Evolutionary conservation across 768 basidiomycete species (phyloP).

Genomic region (Panellus pusillus): DNA sequence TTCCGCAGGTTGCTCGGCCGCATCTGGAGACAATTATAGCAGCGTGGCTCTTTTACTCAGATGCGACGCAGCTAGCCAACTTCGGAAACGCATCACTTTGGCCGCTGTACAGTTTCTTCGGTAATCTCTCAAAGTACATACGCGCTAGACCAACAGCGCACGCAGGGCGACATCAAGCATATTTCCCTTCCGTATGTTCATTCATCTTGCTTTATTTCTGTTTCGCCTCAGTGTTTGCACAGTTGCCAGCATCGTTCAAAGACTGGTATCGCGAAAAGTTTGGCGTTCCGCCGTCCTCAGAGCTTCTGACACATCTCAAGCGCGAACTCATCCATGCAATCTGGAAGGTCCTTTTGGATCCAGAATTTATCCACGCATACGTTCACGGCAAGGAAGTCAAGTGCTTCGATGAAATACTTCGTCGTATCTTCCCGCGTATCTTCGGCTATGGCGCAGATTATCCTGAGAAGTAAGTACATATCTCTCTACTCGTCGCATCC

Average conservation of each 20-base stretch:
- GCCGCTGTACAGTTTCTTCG: too few relatives aligned
- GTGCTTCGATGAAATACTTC: slow-evolving; percentile 26
- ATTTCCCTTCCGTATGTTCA: not conserved
- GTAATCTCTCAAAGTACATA: too few relatives aligned
- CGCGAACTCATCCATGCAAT: not conserved
- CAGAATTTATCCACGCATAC: not conserved
- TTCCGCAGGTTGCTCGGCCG: slow-evolving; percentile 18
- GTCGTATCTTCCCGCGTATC: slow-evolving; percentile 26
- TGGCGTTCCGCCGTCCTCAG: too few relatives aligned
- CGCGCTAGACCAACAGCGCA: too few relatives aligned
- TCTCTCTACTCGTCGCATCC: too few relatives aligned
- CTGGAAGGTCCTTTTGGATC: not conserved
- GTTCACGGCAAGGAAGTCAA: slow-evolving; percentile 4
- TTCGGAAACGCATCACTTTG: too few relatives aligned
- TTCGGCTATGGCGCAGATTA: slow-evolving; percentile 33
- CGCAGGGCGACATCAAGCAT: too few relatives aligned
- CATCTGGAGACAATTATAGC: slow-evolving; percentile 25
- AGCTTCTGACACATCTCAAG: not conserved
- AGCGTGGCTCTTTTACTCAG: too few relatives aligned
- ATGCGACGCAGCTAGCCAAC: too few relatives aligned
- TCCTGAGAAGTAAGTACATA: slow-evolving; percentile 31
- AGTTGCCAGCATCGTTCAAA: slow-evolving; percentile 18
- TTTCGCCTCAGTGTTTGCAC: slow-evolving; percentile 38
- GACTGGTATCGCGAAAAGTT: too few relatives aligned
- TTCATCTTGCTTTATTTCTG: not conserved